phyloP scores from a whole-genome alignment of 768 basidiomycete genomes.

The Agrocybe pediades region DNA sequence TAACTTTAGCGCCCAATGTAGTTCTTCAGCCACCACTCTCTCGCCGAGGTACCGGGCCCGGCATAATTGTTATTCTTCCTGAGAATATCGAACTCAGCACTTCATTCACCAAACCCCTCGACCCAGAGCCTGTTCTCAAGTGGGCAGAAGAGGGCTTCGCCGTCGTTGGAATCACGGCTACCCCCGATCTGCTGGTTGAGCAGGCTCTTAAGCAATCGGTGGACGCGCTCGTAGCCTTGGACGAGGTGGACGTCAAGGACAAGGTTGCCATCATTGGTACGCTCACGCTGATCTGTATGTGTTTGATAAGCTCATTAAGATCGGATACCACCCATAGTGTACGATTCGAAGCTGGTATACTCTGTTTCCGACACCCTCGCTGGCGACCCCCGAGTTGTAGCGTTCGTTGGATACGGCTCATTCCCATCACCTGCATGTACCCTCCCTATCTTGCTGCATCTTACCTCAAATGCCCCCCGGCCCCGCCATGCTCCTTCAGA shows the following conservation, averaged over 20 bases:
- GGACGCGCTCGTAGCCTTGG: slow-evolving; percentile 34
- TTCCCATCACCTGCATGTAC: slow-evolving; percentile 19
- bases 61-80: slow-evolving; percentile 46
- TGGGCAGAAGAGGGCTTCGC: slow-evolving; percentile 59
- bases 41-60: slow-evolving; percentile 49
- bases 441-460: slow-evolving; percentile 39
- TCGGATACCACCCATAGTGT: slow-evolving; percentile 20
- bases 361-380: slow-evolving; percentile 27
- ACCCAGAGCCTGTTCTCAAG: slow-evolving; percentile 51
- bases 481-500: slow-evolving; percentile 19
- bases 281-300: slow-evolving; percentile 1
- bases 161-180: slow-evolving; percentile 37
- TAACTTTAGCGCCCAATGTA: slow-evolving; percentile 29
- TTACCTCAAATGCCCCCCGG: slow-evolving; percentile 26
- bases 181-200: slow-evolving; percentile 23
- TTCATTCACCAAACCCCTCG: slow-evolving; percentile 32
- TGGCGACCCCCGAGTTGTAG: slow-evolving; percentile 33
- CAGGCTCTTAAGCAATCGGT: slow-evolving; percentile 31
- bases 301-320: neutral
- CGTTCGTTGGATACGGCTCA: slow-evolving; percentile 39
- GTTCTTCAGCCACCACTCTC: slow-evolving; percentile 50
- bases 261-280: slow-evolving; percentile 48
- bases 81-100: slow-evolving; percentile 24
- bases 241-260: slow-evolving; percentile 41
- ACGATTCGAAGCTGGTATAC: slow-evolving; percentile 31